A percentile compares a stretch with the other conserved stretches of the same genome.
These are phyloP conservation scores for Fraxinus latifolia DNA, from an alignment of 305 asterid species.

Conservation along the genomic window DNA sequence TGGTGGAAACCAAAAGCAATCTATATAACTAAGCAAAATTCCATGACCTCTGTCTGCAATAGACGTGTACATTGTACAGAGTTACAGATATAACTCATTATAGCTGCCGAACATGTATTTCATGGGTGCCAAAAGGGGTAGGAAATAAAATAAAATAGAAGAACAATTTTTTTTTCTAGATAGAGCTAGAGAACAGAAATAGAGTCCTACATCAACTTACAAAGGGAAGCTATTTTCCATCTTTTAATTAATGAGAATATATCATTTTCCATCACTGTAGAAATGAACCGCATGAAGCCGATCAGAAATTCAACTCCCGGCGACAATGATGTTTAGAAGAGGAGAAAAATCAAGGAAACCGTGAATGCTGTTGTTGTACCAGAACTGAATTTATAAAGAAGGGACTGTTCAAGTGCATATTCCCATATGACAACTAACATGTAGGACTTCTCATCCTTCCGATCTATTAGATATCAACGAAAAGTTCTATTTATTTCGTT, in stretches of 20 bases:
- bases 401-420: neutral
- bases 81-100: constrained; percentile 4
- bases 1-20: neutral
- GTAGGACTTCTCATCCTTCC: neutral
- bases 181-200: constrained; percentile 6
- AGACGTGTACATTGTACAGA: constrained; percentile 5
- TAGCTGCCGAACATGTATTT: neutral
- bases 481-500: neutral
- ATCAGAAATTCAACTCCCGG: neutral
- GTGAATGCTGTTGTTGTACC: constrained; percentile 4
- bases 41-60: neutral
- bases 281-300: neutral
- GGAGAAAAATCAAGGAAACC: constrained; percentile 5
- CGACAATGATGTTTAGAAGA: constrained; percentile 6
- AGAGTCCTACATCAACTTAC: constrained; percentile 1
- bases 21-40: neutral
- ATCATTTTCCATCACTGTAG: neutral
- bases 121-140: neutral
- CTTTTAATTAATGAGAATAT: neutral
- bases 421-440: neutral
- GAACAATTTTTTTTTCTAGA: neutral
- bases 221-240: neutral
- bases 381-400: neutral
- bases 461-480: neutral
- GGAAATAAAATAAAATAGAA: neutral